Base-by-base conservation (phyloP, 805 yeast species). In the Candida corydali region DNA sequence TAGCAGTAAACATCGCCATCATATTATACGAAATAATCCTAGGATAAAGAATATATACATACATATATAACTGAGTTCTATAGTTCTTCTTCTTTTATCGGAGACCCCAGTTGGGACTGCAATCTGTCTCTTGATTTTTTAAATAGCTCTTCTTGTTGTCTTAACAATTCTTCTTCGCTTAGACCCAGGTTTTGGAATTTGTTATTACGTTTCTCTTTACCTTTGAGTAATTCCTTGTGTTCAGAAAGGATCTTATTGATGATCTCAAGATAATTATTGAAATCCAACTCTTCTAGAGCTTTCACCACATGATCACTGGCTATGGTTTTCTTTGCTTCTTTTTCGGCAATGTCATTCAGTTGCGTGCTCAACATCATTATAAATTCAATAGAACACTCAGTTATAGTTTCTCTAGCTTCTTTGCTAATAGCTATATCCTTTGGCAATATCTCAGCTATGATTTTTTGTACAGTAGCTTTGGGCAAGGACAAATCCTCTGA, bases 371-470 rank as follows among this genome's bases (percentile, higher is more conserved):
- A 67, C 41, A 91, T 86, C 95, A 93, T 91, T 42, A 93, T 82
- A 57, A 93, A 91, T 61, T 88, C 96, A 38, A 93, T 87, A 51
- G 97, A 88, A 59, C 96, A 91, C 55, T 93, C 97, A 29, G 95
- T 91, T 30, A 93, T 76, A 29, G 95, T 93, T 52, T 91, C 98
- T 40, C 97, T 71, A 2, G 97, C 95, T 46, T 93, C 98, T 48
- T 89, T 85, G 27, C 95, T 79, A 49, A 91, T 87, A 5, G 89
- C 80, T 39, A 86, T 70, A 53, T 89, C 97, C n/a, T 77, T 65
- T 12, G 96, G 96, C 20, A 91, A 69, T 23, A 93, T 85, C 52
- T 93, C 98, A 3, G 88, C 74, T 14, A 93, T 82, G 33, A 93
- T 87, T 59, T 93, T 93, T 56, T 91, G 98, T 2, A 93, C 98